Evolutionary conservation across 2,329 filamentous ascomycete genomes (phyloP), one percentile per base, ranked within the genome.

Genomic region (Clarireedia paspali): DNA sequence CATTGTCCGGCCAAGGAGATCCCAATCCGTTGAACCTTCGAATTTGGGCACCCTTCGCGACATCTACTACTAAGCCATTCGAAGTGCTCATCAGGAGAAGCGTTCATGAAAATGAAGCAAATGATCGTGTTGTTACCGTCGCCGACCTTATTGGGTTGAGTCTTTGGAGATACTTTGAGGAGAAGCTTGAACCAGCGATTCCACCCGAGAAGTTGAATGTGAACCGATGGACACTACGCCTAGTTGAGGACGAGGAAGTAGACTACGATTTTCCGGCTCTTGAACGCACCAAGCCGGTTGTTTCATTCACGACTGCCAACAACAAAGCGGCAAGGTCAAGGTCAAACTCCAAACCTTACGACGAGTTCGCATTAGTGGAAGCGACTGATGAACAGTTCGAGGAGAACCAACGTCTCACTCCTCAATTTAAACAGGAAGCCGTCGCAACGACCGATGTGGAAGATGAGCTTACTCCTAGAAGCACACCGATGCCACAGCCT

Each of bases 221-320:
- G 63, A 92, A 92, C 66, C 84, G 84, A 75, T 94, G 88, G 87
- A 89, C 84, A 24, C 73, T 95, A 55, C 81, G 88, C 42, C 91
- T 95, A 83, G 88, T 91, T 1, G 84, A 94, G 67, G 88, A 89
- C 55, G 89, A 87, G 49, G 89, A 94, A 66, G 84, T 92, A 1
- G 89, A 95, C 63, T 87, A 90, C 61, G 89, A 94, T 66, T 94
- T 94, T 61, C 88, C 88, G 34, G 84, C 89, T 0, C 76, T 94
- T 42, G 85, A 88, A 57, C 79, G 89, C 38, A 89, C 82, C 23
- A 87, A 87, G 64, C 80, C 84, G 2, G 77, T 94, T n/a, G 82
- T 81, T 5, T 84, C 89, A 20, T 94, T 92, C 64, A 89, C 88
- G 39, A 90, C 88, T 6, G 88, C 87, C 59, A 91, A 92, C 67